Conservation (phyloP, 1,284 basidiomycete species). For the Peniophora sp. region DNA sequence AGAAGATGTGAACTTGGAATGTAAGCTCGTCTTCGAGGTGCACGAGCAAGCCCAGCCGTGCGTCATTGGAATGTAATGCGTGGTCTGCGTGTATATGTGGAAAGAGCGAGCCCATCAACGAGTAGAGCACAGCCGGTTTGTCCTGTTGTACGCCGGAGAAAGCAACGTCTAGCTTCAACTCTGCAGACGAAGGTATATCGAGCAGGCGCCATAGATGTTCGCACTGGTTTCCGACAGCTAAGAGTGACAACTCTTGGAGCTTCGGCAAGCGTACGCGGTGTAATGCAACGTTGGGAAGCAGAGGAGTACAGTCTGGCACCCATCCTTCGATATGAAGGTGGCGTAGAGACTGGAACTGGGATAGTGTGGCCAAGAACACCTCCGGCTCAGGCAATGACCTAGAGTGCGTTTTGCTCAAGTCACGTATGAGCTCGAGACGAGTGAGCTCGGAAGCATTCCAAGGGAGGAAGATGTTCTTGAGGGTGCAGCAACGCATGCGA, state of each 20-base stretch:
- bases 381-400: neutral
- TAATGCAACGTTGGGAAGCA: neutral
- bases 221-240: neutral
- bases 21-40: neutral
- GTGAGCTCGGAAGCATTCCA: neutral
- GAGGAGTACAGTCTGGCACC: neutral
- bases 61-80: neutral
- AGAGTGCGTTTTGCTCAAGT: neutral
- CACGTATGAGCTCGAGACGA: neutral
- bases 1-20: neutral
- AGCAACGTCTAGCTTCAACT: neutral
- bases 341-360: neutral
- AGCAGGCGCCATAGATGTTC: neutral
- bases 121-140: neutral
- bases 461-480: neutral
- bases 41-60: neutral
- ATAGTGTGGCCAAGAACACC: neutral
- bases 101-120: neutral
- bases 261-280: neutral
- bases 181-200: neutral
- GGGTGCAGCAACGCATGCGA: neutral
- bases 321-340: neutral
- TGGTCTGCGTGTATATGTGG: neutral
- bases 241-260: neutral
- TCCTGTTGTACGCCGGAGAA: neutral